Evolutionary conservation across 768 basidiomycete genomes (phyloP).

Genomic region (Crepidotus variabilis): DNA sequence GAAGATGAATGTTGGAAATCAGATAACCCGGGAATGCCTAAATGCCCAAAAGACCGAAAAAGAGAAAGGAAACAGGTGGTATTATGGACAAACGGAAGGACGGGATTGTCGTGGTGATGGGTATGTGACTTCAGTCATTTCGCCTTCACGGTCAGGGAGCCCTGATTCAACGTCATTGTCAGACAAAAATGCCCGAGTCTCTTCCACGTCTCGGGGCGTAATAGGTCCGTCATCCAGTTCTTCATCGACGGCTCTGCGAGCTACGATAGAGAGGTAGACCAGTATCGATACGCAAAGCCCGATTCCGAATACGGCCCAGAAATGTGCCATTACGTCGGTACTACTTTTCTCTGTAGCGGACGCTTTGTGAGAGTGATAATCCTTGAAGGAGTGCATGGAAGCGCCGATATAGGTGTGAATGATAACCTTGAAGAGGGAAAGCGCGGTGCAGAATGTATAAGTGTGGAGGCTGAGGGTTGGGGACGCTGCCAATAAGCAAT

Average conservation of each 20-base stretch:
- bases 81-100: not conserved
- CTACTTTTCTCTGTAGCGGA: slow-evolving; percentile 36
- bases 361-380: slow-evolving; percentile 43
- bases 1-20: not conserved
- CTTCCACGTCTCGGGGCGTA: slow-evolving; percentile 16
- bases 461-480: slow-evolving; percentile 75
- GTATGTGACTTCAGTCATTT: slow-evolving; percentile 50
- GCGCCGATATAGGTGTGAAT: slow-evolving; percentile 87
- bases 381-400: slow-evolving; percentile 80
- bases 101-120: slow-evolving; percentile 22
- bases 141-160: slow-evolving; percentile 19
- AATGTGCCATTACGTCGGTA: slow-evolving; percentile 47
- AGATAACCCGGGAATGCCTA: not conserved
- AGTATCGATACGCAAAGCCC: slow-evolving; percentile 70
- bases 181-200: slow-evolving; percentile 18
- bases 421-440: slow-evolving; percentile 86
- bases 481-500: slow-evolving; percentile 88
- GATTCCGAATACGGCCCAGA: slow-evolving; percentile 70
- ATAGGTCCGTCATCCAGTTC: slow-evolving; percentile 40
- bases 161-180: slow-evolving; percentile 30
- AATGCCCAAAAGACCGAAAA: not conserved
- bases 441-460: slow-evolving; percentile 75
- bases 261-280: slow-evolving; percentile 77
- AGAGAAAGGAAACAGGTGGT: not conserved
- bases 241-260: slow-evolving; percentile 57